A percentile compares a stretch with the other conserved stretches of the same genome.
phyloP scores from a whole-genome alignment of 2,329 filamentous ascomycete genomes.

The Xylaria sp. region DNA sequence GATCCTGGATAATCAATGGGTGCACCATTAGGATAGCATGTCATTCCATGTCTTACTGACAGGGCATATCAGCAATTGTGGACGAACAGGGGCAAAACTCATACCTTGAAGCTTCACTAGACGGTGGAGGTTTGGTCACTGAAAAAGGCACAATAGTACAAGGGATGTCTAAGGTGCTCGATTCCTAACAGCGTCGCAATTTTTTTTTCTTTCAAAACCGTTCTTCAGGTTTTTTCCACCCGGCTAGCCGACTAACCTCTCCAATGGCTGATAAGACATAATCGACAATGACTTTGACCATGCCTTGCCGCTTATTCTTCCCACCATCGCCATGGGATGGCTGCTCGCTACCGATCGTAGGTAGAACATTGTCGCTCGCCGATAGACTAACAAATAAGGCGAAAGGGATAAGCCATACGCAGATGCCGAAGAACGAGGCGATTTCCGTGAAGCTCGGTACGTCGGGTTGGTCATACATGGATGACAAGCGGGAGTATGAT shows the following conservation, averaged over 20 bases:
- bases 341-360: conserved; percentile 85
- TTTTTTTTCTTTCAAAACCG: conserved; percentile 48
- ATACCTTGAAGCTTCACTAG: conserved; percentile 22
- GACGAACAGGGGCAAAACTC: conserved; percentile 4
- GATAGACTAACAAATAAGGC: conserved; percentile 93
- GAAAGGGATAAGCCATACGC: conserved; percentile 97
- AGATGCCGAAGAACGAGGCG: conserved; percentile 94
- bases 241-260: conserved; percentile 55
- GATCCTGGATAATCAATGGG: not conserved
- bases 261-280: conserved; percentile 64
- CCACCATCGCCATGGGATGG: conserved; percentile 59
- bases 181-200: conserved; percentile 15
- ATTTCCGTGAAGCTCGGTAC: conserved; percentile 92
- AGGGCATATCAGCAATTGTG: conserved; percentile 3
- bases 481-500: conserved; percentile 67
- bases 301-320: conserved; percentile 68
- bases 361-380: conserved; percentile 93
- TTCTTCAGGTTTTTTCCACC: conserved; percentile 56
- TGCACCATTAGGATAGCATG: conserved; percentile 7
- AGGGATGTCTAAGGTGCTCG: conserved; percentile 19
- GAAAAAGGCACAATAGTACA: conserved; percentile 19
- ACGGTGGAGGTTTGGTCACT: not conserved
- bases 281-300: conserved; percentile 74
- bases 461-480: conserved; percentile 71
- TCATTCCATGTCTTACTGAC: not conserved